These are phyloP conservation scores for Aspergillus piperis DNA, from an alignment of 2,329 filamentous ascomycete genomes.

Conservation along the genomic window DNA sequence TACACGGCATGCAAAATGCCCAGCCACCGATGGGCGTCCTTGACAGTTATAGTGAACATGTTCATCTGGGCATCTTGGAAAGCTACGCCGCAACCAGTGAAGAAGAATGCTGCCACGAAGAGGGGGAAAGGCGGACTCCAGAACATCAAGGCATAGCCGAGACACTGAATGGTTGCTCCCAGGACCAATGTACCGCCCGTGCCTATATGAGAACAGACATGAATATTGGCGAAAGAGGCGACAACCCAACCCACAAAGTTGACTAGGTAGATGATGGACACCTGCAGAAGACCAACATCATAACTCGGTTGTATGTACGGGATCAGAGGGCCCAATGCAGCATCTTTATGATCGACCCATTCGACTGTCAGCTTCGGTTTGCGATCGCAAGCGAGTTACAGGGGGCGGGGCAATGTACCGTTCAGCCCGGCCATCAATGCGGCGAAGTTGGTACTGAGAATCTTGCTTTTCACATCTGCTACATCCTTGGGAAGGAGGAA, in stretches of 20 bases:
- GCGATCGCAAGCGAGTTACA: neutral
- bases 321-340: constrained; percentile 26
- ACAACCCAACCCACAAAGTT: constrained; percentile 25
- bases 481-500: constrained; percentile 19
- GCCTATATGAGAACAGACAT: constrained; percentile 25
- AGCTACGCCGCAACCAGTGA: constrained; percentile 25
- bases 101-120: constrained; percentile 26
- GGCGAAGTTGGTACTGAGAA: constrained; percentile 25
- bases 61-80: constrained; percentile 28
- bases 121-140: constrained; percentile 25
- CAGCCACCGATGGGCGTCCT: constrained; percentile 26
- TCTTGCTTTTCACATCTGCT: constrained; percentile 21
- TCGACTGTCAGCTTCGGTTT: neutral
- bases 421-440: constrained; percentile 24
- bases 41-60: constrained; percentile 25
- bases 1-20: constrained; percentile 27
- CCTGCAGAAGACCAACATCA: constrained; percentile 22
- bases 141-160: constrained; percentile 27
- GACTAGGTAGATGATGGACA: constrained; percentile 27
- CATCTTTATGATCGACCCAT: constrained; percentile 12
- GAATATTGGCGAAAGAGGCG: constrained; percentile 28
- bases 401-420: constrained; percentile 13
- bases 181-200: constrained; percentile 27
- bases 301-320: constrained; percentile 28
- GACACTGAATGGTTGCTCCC: constrained; percentile 20